Conservation (phyloP, 129 eudicot species). For the Lonicera japonica region DNA sequence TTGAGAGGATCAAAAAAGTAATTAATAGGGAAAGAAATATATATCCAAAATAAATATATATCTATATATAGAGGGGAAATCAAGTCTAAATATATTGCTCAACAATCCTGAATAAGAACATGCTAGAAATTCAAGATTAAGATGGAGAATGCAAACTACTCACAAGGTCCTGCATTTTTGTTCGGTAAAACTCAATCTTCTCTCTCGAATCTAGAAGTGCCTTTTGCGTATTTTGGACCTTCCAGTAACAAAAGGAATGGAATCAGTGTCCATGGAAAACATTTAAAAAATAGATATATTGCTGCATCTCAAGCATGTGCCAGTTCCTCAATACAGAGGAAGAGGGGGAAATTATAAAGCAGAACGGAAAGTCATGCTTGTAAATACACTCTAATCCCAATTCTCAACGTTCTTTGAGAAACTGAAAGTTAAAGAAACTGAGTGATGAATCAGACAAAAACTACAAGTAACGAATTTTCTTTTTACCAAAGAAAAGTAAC, state of each 20-base stretch:
- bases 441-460: too few relatives aligned
- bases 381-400: too few relatives aligned
- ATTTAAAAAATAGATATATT: background rate
- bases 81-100: background rate
- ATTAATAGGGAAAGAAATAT: background rate
- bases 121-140: background rate
- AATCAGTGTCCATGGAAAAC: background rate
- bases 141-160: constrained; percentile 24
- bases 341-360: too few relatives aligned
- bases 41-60: too few relatives aligned
- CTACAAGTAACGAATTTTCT: too few relatives aligned
- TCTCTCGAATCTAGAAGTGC: constrained; percentile 82
- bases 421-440: too few relatives aligned
- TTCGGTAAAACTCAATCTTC: constrained; percentile 69
- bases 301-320: background rate
- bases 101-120: background rate
- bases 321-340: background rate
- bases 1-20: constrained; percentile 2
- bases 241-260: constrained; percentile 11
- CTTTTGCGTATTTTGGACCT: constrained; percentile 58
- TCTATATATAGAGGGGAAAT: background rate
- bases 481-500: too few relatives aligned
- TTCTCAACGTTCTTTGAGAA: too few relatives aligned
- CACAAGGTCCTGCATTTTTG: constrained; percentile 97
- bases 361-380: too few relatives aligned